Evolutionary conservation across 345 rosid genomes (phyloP), one percentile per base, ranked within the genome.

Genomic region (Pistacia atlantica): DNA sequence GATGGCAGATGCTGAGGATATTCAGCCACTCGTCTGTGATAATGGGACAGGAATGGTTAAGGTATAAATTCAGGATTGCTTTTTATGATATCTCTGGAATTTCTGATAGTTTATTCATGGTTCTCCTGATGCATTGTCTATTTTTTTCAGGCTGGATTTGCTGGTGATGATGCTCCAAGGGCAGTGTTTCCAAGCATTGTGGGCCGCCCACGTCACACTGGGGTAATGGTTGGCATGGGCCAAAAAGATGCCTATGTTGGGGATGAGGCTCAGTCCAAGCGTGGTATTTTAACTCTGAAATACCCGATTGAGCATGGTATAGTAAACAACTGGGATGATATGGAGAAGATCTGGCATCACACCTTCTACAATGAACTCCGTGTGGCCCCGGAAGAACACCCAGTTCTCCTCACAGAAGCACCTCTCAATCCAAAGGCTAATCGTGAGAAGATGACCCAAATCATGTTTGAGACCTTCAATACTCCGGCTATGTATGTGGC

Each of bases 101-200:
- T 0, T 25, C 37, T 52, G 35, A 22, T 55, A 11, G 28, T 62
- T 13, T 31, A 52, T n/a, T 14, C 5, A 11, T 59, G 16, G 33
- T 42, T 59, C 9, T 7, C 13, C 28, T 69, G 51, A 25, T 58
- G 55, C 45, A 17, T 67, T 62, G 28, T 13, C 11, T 51, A 14
- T 64, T 28, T 48, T 42, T 20, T 48, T 4, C 80, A 88, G 93
- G 93, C 92, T 70, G 92, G 90, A 68, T 90, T 90, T 79, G 92
- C 89, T 31, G 92, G 93, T 22, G 92, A 90, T 74, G 93, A 90
- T 84, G 93, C 93, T 61, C 92, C 92, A 51, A 87, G 92, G 84
- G 92, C 92, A 18, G 92, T 90, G 74, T 88, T 90, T 76, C 92
- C 93, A 55, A 90, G 93, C 81, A 87, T 89, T 67, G 87, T 89